Base-by-base conservation (phyloP, 306 rosid species). In the Cicer yamashitae region DNA sequence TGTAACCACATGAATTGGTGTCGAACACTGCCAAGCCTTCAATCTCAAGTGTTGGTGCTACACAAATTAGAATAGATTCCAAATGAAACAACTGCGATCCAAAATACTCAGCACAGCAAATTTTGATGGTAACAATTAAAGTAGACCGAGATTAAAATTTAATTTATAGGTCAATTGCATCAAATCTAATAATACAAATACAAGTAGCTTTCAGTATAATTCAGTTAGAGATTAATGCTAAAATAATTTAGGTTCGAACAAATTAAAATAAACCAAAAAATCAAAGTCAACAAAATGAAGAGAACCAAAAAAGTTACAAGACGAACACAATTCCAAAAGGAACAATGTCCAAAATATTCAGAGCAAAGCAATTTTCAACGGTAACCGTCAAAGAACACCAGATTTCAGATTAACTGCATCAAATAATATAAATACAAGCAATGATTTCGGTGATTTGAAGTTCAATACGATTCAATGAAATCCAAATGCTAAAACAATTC, bases 221-320 rank as follows among this genome's bases (percentile, higher is more conserved):
- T 73, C 12, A 77, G 81, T 74, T 70, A 77, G 73, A 66, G 41
- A 50, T 3, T 9, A 68, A 73, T 80, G 85, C 71, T 66, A 67
- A 60, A 50, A 52, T 20, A 84, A 53, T 67, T 14, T n/a, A 51
- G 43, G 72, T 70, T 41, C 20, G n/a, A 43, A 76, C 22, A 60
- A 25, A 47, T 6, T 13, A 43, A 56, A 48, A 13, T 56, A 1
- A 22, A 58, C 0, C 0, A 12, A 2, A 34, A 54, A 22, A 6
- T 59, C 11, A 0, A 70, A 77, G 87, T 68, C 57, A 61, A 64
- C 67, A 45, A 54, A 84, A 77, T 61, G 74, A 56, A 77, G 12
- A 77, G 61, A 73, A 48, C 22, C 59, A 8, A 77, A 63, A 74
- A 34, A 62, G 43, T 47, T 30, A 1, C 9, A 60, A 7, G 20